Evolutionary conservation across 2,329 filamentous ascomycete genomes (phyloP).

Genomic region (Aciculosporium take): DNA sequence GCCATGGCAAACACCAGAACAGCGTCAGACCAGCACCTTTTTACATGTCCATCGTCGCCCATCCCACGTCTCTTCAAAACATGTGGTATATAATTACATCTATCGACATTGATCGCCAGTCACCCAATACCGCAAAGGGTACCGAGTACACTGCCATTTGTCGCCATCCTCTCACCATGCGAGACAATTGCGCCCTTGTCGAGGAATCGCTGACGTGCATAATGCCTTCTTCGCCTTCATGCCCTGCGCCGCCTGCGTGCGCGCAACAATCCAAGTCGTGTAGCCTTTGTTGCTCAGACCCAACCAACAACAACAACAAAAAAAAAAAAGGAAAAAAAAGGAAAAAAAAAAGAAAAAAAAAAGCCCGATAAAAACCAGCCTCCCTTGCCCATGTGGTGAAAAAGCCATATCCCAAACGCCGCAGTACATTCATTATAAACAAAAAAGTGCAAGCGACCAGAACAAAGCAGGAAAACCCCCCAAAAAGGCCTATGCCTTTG

Average conservation of each 20-base stretch:
- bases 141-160: conserved; percentile 1
- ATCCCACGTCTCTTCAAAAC: no score
- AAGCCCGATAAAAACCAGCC: conserved; percentile 8
- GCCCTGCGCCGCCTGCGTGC: conserved; percentile 9
- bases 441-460: conserved; percentile 7
- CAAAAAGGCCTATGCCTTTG: conserved; percentile 23
- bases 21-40: no score
- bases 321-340: conserved; percentile 9
- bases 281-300: no score
- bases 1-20: no score
- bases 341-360: conserved; percentile 8
- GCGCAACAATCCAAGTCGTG: conserved; percentile 11
- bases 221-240: conserved; percentile 5
- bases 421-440: conserved; percentile 23
- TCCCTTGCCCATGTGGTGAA: conserved; percentile 8
- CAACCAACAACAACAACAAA: no score
- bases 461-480: no score
- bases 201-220: background rate
- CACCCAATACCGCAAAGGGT: background rate
- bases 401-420: conserved; percentile 19
- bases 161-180: background rate
- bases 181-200: no score
- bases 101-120: no score
- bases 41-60: no score
- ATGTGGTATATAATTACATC: conserved; percentile 9